Evolutionary conservation across 805 yeast species (phyloP).

Genomic region (Metschnikowia lunata): DNA sequence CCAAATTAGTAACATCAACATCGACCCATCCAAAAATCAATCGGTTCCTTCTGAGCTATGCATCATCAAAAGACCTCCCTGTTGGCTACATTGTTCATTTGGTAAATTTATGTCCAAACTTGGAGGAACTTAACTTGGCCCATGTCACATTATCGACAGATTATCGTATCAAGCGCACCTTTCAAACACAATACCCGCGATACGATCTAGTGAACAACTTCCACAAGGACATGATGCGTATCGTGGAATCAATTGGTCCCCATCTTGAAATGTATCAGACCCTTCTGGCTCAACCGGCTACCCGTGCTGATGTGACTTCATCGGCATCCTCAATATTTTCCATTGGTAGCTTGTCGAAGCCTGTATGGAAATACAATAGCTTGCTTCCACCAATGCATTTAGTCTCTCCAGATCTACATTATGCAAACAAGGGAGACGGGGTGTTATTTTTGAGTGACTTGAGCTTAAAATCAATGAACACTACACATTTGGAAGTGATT

Average conservation of each 20-base stretch:
- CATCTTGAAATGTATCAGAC: not conserved
- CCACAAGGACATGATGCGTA: slow-evolving; percentile 26
- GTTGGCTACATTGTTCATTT: slow-evolving; percentile 70
- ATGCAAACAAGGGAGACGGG: slow-evolving; percentile 24
- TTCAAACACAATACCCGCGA: slow-evolving; percentile 31
- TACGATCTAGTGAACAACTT: slow-evolving; percentile 38
- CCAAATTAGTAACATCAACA: not conserved
- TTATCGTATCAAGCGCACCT: slow-evolving; percentile 46
- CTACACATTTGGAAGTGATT: slow-evolving; percentile 25
- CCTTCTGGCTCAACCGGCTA: not conserved
- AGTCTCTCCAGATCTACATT: slow-evolving; percentile 24
- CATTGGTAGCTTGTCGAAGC: slow-evolving; percentile 24
- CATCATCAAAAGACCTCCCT: slow-evolving; percentile 72
- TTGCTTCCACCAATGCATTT: slow-evolving; percentile 30
- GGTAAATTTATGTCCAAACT: slow-evolving; percentile 60
- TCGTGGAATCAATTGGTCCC: slow-evolving; percentile 19
- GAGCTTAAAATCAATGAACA: slow-evolving; percentile 36
- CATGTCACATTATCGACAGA: slow-evolving; percentile 62
- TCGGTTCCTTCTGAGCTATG: slow-evolving; percentile 56
- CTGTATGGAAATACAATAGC: slow-evolving; percentile 34
- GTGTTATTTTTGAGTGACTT: slow-evolving; percentile 38
- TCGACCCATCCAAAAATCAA: slow-evolving; percentile 52
- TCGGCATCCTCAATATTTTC: slow-evolving; percentile 20
- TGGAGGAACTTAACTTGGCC: slow-evolving; percentile 53
- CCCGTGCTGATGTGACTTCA: slow-evolving; percentile 3